Evolutionary conservation across 176 grass and related monocot species (phyloP), one percentile per base, ranked within the genome.

Genomic region (Triticum dicoccoides): DNA sequence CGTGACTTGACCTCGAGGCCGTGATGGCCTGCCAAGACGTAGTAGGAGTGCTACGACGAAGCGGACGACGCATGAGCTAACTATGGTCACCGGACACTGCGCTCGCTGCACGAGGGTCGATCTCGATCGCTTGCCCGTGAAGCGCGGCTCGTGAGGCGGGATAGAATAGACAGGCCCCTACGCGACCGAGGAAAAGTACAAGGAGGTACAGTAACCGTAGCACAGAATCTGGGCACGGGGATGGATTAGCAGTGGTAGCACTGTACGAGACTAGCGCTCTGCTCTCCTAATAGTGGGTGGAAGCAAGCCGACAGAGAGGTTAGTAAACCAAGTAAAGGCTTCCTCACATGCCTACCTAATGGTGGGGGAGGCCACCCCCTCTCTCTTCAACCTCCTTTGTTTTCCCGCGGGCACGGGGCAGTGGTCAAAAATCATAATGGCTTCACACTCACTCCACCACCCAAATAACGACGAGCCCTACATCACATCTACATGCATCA

Each of bases 401-500:
- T 47, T 78, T 24, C 54, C 52, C 15, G n/a, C 39, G 14, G 35
- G 45, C 41, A 29, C 73, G 25, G 45, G 45, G 44, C 73, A 52
- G 54, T 38, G 84, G 54, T 56, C 73, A 83, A 54, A 54, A 54
- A 54, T 56, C 24, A 29, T 71, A 9, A 9, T 76, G 76, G 61
- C 85, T 91, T 91, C 61, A 9, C 42, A 17, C 51, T 85, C 82
- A 91, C 89, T 85, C 49, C 69, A 87, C 54, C 75, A 38, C 30
- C 12, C 54, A 75, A 70, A 38, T 8, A 80, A 61, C 56, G 80
- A 61, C 56, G 80, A 79, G 32, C 66, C 79, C 79, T 74, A 83
- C 58, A n/a, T 21, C 17, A 83, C 44, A n/a, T 30, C 11, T 13
- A 12, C 63, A 0, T 65, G 25, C 63, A 65, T 14, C 51, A 18